Percentiles rank a stretch among this genome's conserved stretches.
phyloP scores from a whole-genome alignment of 1,284 basidiomycete genomes.

The Irpex rosettiformis region DNA sequence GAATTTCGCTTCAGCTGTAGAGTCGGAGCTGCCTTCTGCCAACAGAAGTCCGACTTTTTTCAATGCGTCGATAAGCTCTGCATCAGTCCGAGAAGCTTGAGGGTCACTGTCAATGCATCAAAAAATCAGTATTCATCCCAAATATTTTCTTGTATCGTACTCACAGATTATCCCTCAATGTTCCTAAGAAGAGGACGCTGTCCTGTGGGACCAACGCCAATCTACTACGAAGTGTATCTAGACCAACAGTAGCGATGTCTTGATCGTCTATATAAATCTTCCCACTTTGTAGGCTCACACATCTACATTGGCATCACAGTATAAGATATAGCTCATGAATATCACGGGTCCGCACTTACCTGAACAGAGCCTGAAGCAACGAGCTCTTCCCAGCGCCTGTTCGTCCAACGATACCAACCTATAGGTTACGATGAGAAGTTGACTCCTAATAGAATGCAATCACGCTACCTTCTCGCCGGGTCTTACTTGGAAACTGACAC shows the following conservation, averaged over 20 bases:
- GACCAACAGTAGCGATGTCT: conserved; percentile 56
- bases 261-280: conserved; percentile 68
- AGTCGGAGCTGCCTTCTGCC: conserved; percentile 41
- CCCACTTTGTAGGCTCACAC: conserved; percentile 59
- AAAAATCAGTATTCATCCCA: not conserved
- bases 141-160: conserved; percentile 14
- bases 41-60: conserved; percentile 59
- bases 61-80: conserved; percentile 50
- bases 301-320: conserved; percentile 37
- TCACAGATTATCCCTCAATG: conserved; percentile 66
- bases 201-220: conserved; percentile 76
- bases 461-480: conserved; percentile 65
- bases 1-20: conserved; percentile 58
- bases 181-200: conserved; percentile 59
- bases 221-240: conserved; percentile 54
- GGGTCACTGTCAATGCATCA: conserved; percentile 45
- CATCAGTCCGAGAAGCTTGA: conserved; percentile 45
- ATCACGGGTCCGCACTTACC: conserved; percentile 35
- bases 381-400: conserved; percentile 81
- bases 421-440: too few species aligned
- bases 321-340: conserved; percentile 28
- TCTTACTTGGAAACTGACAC: conserved; percentile 57
- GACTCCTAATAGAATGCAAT: not conserved
- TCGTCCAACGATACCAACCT: conserved; percentile 74
- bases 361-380: conserved; percentile 70